A percentile compares a stretch with the other conserved stretches of the same genome.
Evolutionary conservation across 768 basidiomycete species (phyloP).

Genomic region (Dioszegia hungarica): DNA sequence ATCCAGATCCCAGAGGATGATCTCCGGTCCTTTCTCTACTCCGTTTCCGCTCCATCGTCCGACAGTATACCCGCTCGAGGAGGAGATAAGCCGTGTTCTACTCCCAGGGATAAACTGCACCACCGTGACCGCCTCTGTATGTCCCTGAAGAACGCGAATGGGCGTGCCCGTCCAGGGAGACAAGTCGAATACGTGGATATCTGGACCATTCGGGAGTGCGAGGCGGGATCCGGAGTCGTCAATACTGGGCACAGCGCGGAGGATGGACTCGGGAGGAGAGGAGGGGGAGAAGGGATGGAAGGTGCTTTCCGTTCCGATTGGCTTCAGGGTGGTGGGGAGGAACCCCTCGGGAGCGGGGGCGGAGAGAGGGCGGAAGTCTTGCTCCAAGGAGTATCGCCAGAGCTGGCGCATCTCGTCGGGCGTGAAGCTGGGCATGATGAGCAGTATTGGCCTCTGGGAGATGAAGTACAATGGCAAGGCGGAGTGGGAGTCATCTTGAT

Average conservation of each 20-base stretch:
- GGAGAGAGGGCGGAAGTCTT: neutral
- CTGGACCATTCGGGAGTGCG: neutral
- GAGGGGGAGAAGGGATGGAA: neutral
- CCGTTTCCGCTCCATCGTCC: neutral
- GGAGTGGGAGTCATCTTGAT: too few species aligned
- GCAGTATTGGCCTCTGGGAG: too few species aligned
- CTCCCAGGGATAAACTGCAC: neutral
- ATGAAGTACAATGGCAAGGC: too few species aligned
- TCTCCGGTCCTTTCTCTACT: neutral
- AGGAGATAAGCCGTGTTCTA: neutral
- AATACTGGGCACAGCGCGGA: neutral
- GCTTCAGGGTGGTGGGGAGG: neutral
- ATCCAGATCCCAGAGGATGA: conserved; percentile 3
- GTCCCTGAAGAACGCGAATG: neutral
- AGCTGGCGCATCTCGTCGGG: neutral
- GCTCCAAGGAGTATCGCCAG: neutral
- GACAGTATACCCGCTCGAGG: neutral
- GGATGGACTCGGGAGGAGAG: neutral
- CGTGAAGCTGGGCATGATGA: neutral
- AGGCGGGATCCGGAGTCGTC: neutral
- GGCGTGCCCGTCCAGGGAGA: neutral
- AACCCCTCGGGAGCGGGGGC: neutral
- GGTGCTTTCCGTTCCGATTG: neutral
- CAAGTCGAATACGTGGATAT: neutral
- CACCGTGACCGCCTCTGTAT: neutral